Percentiles rank a stretch among this genome's conserved stretches.
phyloP scores from a whole-genome alignment of 2,329 filamentous ascomycete species.

The Cytospora chrysosperma region DNA sequence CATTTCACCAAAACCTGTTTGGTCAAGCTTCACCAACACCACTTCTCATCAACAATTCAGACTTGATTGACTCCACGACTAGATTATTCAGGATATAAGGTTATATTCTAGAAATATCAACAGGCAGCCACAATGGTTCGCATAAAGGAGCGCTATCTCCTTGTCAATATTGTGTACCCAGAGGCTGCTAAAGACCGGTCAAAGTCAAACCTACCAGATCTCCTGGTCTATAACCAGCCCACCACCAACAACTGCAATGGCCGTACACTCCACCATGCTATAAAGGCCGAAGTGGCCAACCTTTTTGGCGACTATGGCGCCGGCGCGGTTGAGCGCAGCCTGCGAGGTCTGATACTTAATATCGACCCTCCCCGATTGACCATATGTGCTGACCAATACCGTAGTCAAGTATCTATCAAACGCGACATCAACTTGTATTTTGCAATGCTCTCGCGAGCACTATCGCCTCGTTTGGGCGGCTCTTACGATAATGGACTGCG shows the following conservation, averaged over 20 bases:
- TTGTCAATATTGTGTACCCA: constrained; percentile 92
- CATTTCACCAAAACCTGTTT: constrained; percentile 8
- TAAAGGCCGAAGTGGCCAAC: constrained; percentile 67
- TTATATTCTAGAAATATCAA: too few species aligned
- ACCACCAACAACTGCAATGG: constrained; percentile 70
- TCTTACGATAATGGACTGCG: constrained; percentile 71
- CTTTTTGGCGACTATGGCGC: constrained; percentile 89
- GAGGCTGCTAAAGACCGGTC: constrained; percentile 43
- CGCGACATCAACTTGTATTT: constrained; percentile 91
- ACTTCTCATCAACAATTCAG: background rate
- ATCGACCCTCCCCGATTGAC: background rate
- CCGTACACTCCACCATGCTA: constrained; percentile 63
- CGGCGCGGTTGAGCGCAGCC: constrained; percentile 66
- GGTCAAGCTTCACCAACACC: background rate
- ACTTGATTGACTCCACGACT: background rate
- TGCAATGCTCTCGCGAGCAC: constrained; percentile 77
- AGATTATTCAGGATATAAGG: background rate
- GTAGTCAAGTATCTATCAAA: constrained; percentile 88
- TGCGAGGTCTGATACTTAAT: constrained; percentile 58
- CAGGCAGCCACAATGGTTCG: constrained; percentile 69
- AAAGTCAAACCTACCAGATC: constrained; percentile 49
- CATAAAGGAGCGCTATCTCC: constrained; percentile 91
- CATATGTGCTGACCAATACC: constrained; percentile 27
- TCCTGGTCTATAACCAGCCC: constrained; percentile 75
- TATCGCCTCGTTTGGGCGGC: constrained; percentile 90